Percentiles rank a stretch among this genome's conserved stretches.
Evolutionary conservation across 768 basidiomycete genomes (phyloP).

Genomic region (Chalciporus chontae): DNA sequence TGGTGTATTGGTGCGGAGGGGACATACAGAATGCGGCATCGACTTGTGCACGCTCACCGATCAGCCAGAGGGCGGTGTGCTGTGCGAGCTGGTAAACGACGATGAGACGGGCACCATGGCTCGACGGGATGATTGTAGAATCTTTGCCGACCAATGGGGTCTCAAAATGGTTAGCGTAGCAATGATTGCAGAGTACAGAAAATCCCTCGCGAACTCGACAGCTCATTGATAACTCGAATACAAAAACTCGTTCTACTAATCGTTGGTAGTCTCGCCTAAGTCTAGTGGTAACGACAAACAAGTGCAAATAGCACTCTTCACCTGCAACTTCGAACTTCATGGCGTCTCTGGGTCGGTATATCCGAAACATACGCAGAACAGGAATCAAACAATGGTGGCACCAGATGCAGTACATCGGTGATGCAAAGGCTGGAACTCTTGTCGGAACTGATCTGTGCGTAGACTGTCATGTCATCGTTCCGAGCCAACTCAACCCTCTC

Average conservation of each 20-base stretch:
- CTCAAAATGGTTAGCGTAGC: conserved; percentile 95
- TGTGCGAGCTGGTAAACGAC: conserved; percentile 96
- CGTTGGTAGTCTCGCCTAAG: too few relatives aligned
- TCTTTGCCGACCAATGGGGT: conserved; percentile 87
- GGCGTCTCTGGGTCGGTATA: conserved; percentile 71
- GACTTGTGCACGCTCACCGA: conserved; percentile 80
- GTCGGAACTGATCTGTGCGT: conserved; percentile 84
- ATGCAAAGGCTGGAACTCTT: conserved; percentile 80
- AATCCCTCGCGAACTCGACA: background rate
- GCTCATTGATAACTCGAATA: background rate
- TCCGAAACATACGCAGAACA: conserved; percentile 73
- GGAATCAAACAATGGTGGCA: conserved; percentile 88
- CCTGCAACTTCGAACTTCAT: conserved; percentile 40
- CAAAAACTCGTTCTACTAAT: too few relatives aligned
- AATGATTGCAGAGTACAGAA: conserved; percentile 54
- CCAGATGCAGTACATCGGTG: conserved; percentile 90
- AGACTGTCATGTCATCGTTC: background rate
- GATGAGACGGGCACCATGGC: conserved; percentile 89
- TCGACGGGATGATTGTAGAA: conserved; percentile 87
- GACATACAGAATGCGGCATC: conserved; percentile 90
- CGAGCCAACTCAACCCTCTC: conserved; percentile 1
- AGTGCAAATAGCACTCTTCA: conserved; percentile 15
- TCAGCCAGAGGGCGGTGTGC: conserved; percentile 62
- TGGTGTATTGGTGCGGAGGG: conserved; percentile 81
- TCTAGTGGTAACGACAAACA: conserved; percentile 23